These are phyloP conservation scores for Przewalskia tangutica DNA, from an alignment of 257 asterid genomes.

Conservation along the genomic window DNA sequence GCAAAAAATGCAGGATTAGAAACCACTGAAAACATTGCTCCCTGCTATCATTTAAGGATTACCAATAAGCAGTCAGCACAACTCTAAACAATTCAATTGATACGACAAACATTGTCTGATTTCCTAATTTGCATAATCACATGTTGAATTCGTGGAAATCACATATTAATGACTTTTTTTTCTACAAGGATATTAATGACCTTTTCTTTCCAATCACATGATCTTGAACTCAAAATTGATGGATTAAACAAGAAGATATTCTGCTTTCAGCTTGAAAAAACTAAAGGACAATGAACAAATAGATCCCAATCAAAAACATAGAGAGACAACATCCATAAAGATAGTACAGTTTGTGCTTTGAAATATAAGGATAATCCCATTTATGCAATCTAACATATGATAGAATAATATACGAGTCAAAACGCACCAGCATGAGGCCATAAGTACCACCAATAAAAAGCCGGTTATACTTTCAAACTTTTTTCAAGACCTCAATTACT, in stretches of 20 bases:
- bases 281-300: not conserved
- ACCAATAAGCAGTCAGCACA: not conserved
- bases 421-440: conserved; percentile 56
- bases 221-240: not conserved
- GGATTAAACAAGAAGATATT: not conserved
- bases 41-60: not conserved
- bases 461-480: conserved; percentile 51
- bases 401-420: conserved; percentile 3
- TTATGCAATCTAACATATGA: conserved; percentile 30
- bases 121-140: not conserved
- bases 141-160: not conserved
- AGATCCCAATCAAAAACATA: not conserved
- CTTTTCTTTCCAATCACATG: not conserved
- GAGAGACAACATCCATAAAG: not conserved
- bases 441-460: conserved; percentile 57
- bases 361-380: conserved; percentile 49
- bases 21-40: not conserved
- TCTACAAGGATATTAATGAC: not conserved
- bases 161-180: not conserved
- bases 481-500: conserved; percentile 35
- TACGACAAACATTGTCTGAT: not conserved
- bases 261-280: not conserved
- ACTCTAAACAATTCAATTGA: not conserved
- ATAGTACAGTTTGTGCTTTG: not conserved
- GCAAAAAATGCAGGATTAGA: not conserved